Conservation (phyloP, 805 yeast genomes). For the Komagataella mondaviorum region DNA sequence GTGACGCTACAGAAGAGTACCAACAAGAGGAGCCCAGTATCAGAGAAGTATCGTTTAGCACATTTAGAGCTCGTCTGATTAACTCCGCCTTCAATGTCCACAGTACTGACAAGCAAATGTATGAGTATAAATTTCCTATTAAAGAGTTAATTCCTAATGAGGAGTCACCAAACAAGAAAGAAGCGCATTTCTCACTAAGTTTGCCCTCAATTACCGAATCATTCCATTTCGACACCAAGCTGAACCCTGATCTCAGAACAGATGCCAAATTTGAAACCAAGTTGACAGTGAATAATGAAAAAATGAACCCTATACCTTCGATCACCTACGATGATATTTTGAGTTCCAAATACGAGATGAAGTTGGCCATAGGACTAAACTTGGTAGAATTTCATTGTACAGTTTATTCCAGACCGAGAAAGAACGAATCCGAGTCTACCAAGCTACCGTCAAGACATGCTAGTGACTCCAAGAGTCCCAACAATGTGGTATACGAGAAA, state of each 20-base stretch:
- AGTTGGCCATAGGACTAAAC: slow-evolving; percentile 32
- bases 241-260: slow-evolving; percentile 18
- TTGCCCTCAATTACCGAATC: slow-evolving; percentile 36
- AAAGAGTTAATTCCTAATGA: neutral
- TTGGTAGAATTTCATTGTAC: slow-evolving; percentile 24
- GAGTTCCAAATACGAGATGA: slow-evolving; percentile 27
- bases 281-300: slow-evolving; percentile 30
- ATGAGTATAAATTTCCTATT: neutral
- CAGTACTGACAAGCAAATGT: neutral
- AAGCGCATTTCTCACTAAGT: slow-evolving; percentile 20
- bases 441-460: slow-evolving; percentile 8
- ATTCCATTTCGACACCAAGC: slow-evolving; percentile 26
- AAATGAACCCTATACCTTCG: slow-evolving; percentile 27
- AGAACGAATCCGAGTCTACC: slow-evolving; percentile 7
- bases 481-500: slow-evolving; percentile 16
- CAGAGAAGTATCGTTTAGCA: neutral
- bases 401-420: slow-evolving; percentile 13
- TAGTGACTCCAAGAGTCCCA: slow-evolving; percentile 7
- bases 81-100: neutral
- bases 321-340: slow-evolving; percentile 16
- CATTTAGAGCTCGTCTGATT: neutral
- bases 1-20: neutral
- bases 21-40: neutral
- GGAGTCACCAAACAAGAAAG: neutral
- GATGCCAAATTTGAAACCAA: slow-evolving; percentile 19